Conservation (phyloP, 2,329 filamentous ascomycete genomes). For the Neopestalotiopsis clavispora region DNA sequence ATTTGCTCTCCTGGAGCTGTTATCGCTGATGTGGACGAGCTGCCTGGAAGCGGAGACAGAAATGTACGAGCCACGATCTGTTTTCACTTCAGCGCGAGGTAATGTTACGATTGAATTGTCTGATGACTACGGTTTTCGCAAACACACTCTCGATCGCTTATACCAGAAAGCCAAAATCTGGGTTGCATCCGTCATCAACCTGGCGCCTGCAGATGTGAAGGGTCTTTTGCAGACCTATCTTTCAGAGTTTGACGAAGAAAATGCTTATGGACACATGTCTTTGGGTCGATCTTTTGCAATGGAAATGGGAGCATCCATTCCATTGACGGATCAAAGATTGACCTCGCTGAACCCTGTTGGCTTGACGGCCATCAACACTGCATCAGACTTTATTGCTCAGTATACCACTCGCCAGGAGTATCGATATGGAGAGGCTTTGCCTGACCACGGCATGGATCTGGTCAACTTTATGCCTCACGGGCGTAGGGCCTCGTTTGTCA, state of each 20-base stretch:
- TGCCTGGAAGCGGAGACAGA: slow-evolving; percentile 95
- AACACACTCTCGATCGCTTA: slow-evolving; percentile 77
- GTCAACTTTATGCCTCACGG: slow-evolving; percentile 63
- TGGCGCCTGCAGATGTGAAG: slow-evolving; percentile 92
- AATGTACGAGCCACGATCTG: slow-evolving; percentile 85
- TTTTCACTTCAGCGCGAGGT: slow-evolving; percentile 77
- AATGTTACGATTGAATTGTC: slow-evolving; percentile 88
- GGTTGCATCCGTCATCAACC: slow-evolving; percentile 79
- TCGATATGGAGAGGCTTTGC: slow-evolving; percentile 78
- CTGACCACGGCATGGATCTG: slow-evolving; percentile 71
- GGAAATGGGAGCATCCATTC: slow-evolving; percentile 88
- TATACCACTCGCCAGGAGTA: slow-evolving; percentile 98
- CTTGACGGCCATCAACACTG: slow-evolving; percentile 81
- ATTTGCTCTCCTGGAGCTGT: slow-evolving; percentile 88
- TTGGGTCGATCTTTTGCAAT: slow-evolving; percentile 92
- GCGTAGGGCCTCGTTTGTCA: slow-evolving; percentile 56
- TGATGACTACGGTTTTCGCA: slow-evolving; percentile 85
- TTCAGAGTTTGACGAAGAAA: slow-evolving; percentile 92
- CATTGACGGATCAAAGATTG: slow-evolving; percentile 83
- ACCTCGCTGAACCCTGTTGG: slow-evolving; percentile 79
- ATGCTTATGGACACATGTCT: slow-evolving; percentile 87
- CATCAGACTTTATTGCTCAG: slow-evolving; percentile 94
- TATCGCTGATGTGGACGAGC: slow-evolving; percentile 93
- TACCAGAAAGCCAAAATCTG: slow-evolving; percentile 79
- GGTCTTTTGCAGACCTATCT: slow-evolving; percentile 94